Conservation (phyloP, 1,139 yeast species). For the Zygosaccharomyces sapae region DNA sequence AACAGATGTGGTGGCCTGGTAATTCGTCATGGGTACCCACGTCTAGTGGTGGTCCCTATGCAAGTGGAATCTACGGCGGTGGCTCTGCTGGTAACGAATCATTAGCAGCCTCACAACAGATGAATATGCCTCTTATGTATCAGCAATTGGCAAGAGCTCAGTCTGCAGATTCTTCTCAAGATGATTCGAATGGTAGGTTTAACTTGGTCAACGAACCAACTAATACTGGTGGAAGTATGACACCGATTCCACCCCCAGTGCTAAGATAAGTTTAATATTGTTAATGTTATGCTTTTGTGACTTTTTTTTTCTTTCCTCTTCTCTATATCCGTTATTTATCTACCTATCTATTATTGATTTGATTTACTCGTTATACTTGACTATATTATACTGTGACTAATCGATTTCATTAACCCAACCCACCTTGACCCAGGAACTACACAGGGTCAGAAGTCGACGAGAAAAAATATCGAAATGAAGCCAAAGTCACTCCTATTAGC, state of each 20-base stretch:
- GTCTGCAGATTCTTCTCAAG: conserved; percentile 16
- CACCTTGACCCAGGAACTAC: too few species aligned
- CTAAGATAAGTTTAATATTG: conserved; percentile 12
- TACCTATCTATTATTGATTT: too few species aligned
- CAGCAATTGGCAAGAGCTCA: conserved; percentile 24
- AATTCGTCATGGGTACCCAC: neutral
- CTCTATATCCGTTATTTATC: neutral
- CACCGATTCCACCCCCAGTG: conserved; percentile 24
- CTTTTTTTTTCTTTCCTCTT: neutral
- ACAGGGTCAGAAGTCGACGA: too few species aligned
- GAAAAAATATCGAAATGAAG: too few species aligned
- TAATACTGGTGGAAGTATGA: conserved; percentile 12
- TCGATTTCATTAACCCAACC: too few species aligned
- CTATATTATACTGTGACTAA: too few species aligned
- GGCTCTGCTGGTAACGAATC: neutral
- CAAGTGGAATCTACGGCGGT: neutral
- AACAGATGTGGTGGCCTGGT: conserved; percentile 8
- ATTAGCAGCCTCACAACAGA: conserved; percentile 13
- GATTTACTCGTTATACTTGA: too few species aligned
- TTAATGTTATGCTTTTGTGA: conserved; percentile 2
- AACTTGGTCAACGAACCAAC: neutral
- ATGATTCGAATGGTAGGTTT: conserved; percentile 1
- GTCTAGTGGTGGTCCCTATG: neutral
- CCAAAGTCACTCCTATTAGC: conserved; percentile 31
- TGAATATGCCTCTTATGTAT: conserved; percentile 22